Base-by-base conservation (phyloP, 2,329 filamentous ascomycete species). In the Trichoderma koningii region DNA sequence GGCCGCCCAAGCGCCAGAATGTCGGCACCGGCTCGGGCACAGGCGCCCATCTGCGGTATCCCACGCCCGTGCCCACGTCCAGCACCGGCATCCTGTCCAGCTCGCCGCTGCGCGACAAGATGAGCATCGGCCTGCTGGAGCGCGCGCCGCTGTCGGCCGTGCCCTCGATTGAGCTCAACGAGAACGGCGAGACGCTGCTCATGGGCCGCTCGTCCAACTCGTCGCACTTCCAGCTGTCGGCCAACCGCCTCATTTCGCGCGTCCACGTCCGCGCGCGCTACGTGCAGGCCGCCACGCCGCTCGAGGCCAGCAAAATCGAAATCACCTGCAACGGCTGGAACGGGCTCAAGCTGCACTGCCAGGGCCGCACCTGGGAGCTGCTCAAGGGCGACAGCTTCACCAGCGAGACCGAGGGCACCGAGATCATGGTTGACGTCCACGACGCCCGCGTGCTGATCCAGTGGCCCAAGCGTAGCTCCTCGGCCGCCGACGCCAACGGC, bases 301-400 rank as follows among this genome's bases (percentile, higher is more conserved):
- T 91, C 71, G 87, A 91, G 70, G 83, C 87, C 68, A 91, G 90
- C 75, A 89, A 87, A 76, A 86, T 99, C 53, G 91, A 97, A 77
- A 90, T 99, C 71, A 84, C 92, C 72, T 99, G 95, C 81, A 86
- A 90, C 73, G 95, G 95, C 23, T 98, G 94, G 94, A 99, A 99
- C 76, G 95, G 95, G 17, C 83, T 95, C 69, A 96, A 92, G 80
- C 80, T 99, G 70, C 93, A 97, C 79, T 97, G 92, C 80, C 90
- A 94, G 77, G 92, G 92, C 64, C 88, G 89, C 70, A 90, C 92
- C 3, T 94, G 91, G 82, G 92, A 97, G 70, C 79, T 99, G 72
- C 84, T 82, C 69, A 97, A 97, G 80, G 92, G 91, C 19, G 93
- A 97, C 75, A 90, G 87, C 56, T 98, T 97, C 77, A 90, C 89